phyloP scores from a whole-genome alignment of 768 basidiomycete genomes.

The Serendipita vermifera region DNA sequence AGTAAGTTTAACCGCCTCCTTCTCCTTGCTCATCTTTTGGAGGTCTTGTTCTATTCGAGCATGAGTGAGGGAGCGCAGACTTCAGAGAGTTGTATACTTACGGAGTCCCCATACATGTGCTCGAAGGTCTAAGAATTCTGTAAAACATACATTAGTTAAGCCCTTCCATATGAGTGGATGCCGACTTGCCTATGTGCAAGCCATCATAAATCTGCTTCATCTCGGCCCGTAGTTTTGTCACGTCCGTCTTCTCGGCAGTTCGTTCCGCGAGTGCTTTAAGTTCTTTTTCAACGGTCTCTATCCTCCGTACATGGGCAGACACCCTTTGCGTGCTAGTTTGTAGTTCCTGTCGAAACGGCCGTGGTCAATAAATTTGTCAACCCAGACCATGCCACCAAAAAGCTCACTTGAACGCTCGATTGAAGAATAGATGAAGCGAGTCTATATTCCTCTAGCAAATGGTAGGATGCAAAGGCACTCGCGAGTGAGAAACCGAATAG shows the following conservation, averaged over 20 bases:
- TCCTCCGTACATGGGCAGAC: slow-evolving; percentile 66
- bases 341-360: slow-evolving; percentile 53
- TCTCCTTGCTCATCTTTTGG: slow-evolving; percentile 2
- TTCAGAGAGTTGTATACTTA: slow-evolving; percentile 30
- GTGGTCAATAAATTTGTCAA: too few species aligned
- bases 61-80: background rate
- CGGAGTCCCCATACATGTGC: slow-evolving; percentile 81
- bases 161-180: background rate
- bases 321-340: slow-evolving; percentile 76
- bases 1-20: background rate
- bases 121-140: slow-evolving; percentile 70
- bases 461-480: slow-evolving; percentile 74
- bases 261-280: slow-evolving; percentile 56
- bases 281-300: slow-evolving; percentile 84
- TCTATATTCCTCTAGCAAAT: slow-evolving; percentile 83
- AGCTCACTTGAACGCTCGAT: slow-evolving; percentile 44
- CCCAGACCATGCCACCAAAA: too few species aligned
- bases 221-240: slow-evolving; percentile 61
- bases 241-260: slow-evolving; percentile 67
- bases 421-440: slow-evolving; percentile 75
- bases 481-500: slow-evolving; percentile 84
- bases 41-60: background rate
- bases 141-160: background rate
- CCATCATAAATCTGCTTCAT: slow-evolving; percentile 80
- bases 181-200: slow-evolving; percentile 54